Evolutionary conservation across 1,139 yeast species (phyloP).

Genomic region (Candida sp.): DNA sequence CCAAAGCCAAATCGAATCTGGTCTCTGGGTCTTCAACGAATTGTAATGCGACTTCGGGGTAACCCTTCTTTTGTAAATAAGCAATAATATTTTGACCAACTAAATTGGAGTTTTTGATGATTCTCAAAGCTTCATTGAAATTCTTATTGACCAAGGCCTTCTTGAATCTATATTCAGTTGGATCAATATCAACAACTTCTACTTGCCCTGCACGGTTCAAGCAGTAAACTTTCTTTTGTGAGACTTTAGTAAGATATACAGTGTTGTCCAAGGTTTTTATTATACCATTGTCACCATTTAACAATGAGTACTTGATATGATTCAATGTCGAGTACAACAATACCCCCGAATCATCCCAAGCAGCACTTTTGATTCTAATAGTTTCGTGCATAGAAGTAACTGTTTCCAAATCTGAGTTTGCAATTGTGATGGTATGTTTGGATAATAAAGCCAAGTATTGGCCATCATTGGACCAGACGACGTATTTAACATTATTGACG

Average conservation of each 20-base stretch:
- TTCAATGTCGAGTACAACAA: constrained; percentile 90
- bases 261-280: constrained; percentile 91
- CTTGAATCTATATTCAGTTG: constrained; percentile 96
- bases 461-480: constrained; percentile 85
- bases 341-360: constrained; percentile 96
- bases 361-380: constrained; percentile 93
- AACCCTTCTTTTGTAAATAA: constrained; percentile 91
- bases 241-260: constrained; percentile 74
- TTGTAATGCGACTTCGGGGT: constrained; percentile 91
- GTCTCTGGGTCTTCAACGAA: constrained; percentile 97
- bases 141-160: constrained; percentile 87
- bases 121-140: constrained; percentile 87
- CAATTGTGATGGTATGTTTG: constrained; percentile 91
- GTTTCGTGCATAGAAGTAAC: constrained; percentile 93
- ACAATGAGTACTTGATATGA: constrained; percentile 89
- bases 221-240: constrained; percentile 71
- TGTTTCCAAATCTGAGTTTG: constrained; percentile 72
- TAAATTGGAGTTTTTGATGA: constrained; percentile 82
- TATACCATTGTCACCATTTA: constrained; percentile 94
- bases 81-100: constrained; percentile 98
- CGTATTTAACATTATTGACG: constrained; percentile 83
- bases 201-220: constrained; percentile 85
- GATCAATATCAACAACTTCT: constrained; percentile 77
- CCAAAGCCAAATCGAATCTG: constrained; percentile 91
- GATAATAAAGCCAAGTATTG: constrained; percentile 85